Evolutionary conservation across 2,329 filamentous ascomycete species (phyloP), one percentile per base, ranked within the genome.

Genomic region (Venturia asperata): DNA sequence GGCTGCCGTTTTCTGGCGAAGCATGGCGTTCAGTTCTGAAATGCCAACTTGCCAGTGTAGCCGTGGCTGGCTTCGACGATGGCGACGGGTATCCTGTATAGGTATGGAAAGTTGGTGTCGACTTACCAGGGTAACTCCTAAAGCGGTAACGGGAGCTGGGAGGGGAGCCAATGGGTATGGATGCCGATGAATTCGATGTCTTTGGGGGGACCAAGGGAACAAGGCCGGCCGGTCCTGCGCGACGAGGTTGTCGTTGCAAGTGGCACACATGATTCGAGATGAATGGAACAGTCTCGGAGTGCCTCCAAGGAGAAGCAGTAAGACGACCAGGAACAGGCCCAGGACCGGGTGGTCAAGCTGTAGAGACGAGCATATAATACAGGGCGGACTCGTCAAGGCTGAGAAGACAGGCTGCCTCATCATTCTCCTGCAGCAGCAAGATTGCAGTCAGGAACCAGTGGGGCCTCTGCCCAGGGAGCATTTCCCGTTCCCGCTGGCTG

Each of bases 381-480:
- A 11, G n/a, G 45, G 9, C 13, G 47, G 47, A 13, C 47, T 3
- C 5, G 47, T 49, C 52, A 37, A 56, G 52, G 52, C 30, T 37
- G 52, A 56, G 19, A 24, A 55, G 11, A 13, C 30, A 34, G 15
- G 21, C 47, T 52, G 47, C 24, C n/a, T 52, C 24, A 6, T 52
- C 24, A 6, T 5, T 52, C 5, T 52, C 47, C 4, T 55, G 24
- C 5, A 9, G 45, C 21, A 27, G 10, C 10, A 21, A 52, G 47
- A 52, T 52, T 52, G 47, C 27, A 37, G n/a, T 55, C 49, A 55
- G 49, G 49, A 55, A 55, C 49, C 3, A 30, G 27, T 30, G 49
- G 30, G 17, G 15, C 30, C 24, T 56, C 24, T 56, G 30, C 1
- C 17, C 27, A 11, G 24, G 9, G 42, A 52, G 24, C 21, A 41